A percentile compares a stretch with the other conserved stretches of the same genome.
Conservation (phyloP, 2,329 filamentous ascomycete species). For the Amauroascus niger region DNA sequence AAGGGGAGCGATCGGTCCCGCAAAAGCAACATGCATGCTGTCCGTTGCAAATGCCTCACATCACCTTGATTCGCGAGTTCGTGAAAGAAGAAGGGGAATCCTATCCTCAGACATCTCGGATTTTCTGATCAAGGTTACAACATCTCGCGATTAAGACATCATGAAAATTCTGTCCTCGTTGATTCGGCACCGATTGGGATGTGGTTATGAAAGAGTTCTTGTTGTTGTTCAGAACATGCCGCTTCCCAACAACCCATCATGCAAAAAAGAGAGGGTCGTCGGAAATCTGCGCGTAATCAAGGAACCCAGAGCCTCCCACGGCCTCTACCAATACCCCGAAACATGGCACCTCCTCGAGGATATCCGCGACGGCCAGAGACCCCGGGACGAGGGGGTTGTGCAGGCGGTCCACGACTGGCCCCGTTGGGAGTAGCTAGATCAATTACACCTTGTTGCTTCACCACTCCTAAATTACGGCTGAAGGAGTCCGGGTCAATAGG, state of each 20-base stretch:
- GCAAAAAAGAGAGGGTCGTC: background rate
- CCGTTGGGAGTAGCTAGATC: conserved; percentile 25
- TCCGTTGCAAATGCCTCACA: background rate
- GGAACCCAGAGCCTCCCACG: conserved; percentile 40
- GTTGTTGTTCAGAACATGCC: background rate
- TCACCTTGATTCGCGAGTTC: background rate
- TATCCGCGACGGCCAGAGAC: conserved; percentile 28
- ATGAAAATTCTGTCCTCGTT: background rate
- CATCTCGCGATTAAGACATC: background rate
- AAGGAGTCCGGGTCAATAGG: conserved; percentile 43
- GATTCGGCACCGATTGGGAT: conserved; percentile 2
- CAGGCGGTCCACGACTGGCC: conserved; percentile 25
- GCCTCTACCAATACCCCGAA: conserved; percentile 31
- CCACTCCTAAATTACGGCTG: conserved; percentile 32
- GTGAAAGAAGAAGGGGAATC: conserved; percentile 1
- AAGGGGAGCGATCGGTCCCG: background rate
- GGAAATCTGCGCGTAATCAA: conserved; percentile 23
- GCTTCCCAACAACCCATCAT: conserved; percentile 6
- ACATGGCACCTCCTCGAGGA: conserved; percentile 27
- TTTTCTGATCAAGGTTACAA: background rate
- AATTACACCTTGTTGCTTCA: conserved; percentile 24
- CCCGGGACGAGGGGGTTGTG: conserved; percentile 26
- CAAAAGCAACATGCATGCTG: background rate
- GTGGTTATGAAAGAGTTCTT: background rate
- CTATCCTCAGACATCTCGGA: background rate